These are phyloP conservation scores for Paramyrothecium sp. DNA, from an alignment of 2,329 filamentous ascomycete genomes.

Conservation along the genomic window DNA sequence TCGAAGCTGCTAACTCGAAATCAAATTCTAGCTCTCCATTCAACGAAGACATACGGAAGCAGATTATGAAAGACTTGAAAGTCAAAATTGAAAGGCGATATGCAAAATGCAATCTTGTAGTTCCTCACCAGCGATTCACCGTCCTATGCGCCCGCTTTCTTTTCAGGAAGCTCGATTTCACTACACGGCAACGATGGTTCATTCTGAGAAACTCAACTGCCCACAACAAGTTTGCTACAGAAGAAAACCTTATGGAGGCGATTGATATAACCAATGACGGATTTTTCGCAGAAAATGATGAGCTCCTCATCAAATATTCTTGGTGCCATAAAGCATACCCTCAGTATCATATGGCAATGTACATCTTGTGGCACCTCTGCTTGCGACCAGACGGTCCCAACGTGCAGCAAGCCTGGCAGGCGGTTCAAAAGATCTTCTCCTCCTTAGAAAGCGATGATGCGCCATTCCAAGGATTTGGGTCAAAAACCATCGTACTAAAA, in stretches of 20 bases:
- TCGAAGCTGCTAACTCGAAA: not conserved
- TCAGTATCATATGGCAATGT: constrained; percentile 34
- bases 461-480: not conserved
- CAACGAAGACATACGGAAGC: constrained; percentile 39
- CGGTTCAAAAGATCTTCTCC: not conserved
- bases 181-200: constrained; percentile 21
- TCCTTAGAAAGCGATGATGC: not conserved
- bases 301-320: constrained; percentile 25
- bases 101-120: constrained; percentile 46
- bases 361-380: constrained; percentile 37
- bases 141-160: constrained; percentile 19
- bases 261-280: constrained; percentile 25
- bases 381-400: constrained; percentile 26
- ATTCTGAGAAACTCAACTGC: constrained; percentile 4
- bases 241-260: constrained; percentile 25
- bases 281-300: not conserved
- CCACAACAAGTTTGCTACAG: constrained; percentile 12
- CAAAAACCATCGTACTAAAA: not conserved
- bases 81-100: constrained; percentile 45
- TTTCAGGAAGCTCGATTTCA: constrained; percentile 24
- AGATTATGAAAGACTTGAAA: constrained; percentile 37
- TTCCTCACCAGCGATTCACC: constrained; percentile 34
- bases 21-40: not conserved
- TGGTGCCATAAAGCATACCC: constrained; percentile 33
- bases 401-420: constrained; percentile 30